Evolutionary conservation across 1,139 yeast species (phyloP).

Genomic region (Candida tropicalis): DNA sequence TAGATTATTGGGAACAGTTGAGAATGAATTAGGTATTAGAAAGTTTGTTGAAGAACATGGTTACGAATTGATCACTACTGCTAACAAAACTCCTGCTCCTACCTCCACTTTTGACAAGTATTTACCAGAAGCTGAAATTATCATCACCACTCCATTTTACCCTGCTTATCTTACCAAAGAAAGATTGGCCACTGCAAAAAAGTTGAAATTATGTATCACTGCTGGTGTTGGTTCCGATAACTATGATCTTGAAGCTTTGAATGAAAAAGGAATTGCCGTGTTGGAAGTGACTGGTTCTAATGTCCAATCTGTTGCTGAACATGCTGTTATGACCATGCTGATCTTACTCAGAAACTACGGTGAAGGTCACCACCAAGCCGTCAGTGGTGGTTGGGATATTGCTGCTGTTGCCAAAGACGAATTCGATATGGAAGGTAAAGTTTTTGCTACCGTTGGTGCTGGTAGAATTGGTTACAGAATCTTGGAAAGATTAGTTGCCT

Average conservation of each 20-base stretch:
- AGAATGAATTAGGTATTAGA: conserved; percentile 75
- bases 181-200: conserved; percentile 20
- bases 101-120: conserved; percentile 12
- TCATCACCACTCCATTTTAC: conserved; percentile 81
- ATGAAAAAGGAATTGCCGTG: conserved; percentile 62
- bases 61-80: conserved; percentile 66
- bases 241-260: conserved; percentile 49
- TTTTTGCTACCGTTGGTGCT: conserved; percentile 65
- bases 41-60: conserved; percentile 67
- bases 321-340: conserved; percentile 73
- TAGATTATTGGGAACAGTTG: conserved; percentile 67
- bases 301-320: conserved; percentile 63
- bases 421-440: conserved; percentile 57
- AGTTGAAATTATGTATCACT: conserved; percentile 70
- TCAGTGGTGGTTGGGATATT: conserved; percentile 69
- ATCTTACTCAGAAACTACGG: conserved; percentile 73
- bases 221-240: conserved; percentile 69
- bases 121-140: conserved; percentile 44
- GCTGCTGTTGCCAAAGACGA: conserved; percentile 75
- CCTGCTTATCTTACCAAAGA: conserved; percentile 74
- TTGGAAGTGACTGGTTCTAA: conserved; percentile 83
- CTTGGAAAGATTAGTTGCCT: conserved; percentile 69
- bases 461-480: conserved; percentile 83
- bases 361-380: conserved; percentile 72
- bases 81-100: conserved; percentile 65